These are phyloP conservation scores for Vicia sativa DNA, from an alignment of 306 rosid genomes.

Conservation along the genomic window DNA sequence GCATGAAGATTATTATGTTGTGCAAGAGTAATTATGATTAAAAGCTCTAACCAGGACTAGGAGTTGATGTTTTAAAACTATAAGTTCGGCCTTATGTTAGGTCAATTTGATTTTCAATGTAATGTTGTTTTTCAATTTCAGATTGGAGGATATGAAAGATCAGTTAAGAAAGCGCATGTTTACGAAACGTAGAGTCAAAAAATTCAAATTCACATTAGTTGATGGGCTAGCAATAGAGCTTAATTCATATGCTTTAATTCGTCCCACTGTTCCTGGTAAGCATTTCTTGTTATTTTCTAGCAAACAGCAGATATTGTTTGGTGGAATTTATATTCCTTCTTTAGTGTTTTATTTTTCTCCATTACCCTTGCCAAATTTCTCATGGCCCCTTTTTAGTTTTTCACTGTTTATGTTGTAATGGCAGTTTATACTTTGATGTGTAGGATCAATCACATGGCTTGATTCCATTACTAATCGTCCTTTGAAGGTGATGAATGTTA, in stretches of 20 bases:
- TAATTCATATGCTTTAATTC: conserved; percentile 81
- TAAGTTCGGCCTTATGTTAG: neutral
- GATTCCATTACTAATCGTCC: conserved; percentile 89
- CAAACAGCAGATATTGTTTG: conserved; percentile 10
- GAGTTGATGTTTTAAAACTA: conserved; percentile 23
- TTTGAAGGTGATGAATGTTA: conserved; percentile 68
- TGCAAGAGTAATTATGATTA: conserved; percentile 3
- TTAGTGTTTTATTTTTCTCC: conserved; percentile 23
- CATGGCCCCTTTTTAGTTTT: conserved; percentile 16
- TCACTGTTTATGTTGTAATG: conserved; percentile 31
- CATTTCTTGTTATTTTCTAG: conserved; percentile 35
- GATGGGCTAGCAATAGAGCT: conserved; percentile 74
- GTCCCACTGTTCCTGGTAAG: conserved; percentile 80
- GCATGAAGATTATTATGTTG: neutral
- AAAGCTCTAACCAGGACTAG: conserved; percentile 21
- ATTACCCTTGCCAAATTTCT: conserved; percentile 25
- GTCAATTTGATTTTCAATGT: conserved; percentile 12
- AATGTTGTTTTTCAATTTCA: conserved; percentile 44
- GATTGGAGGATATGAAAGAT: conserved; percentile 86
- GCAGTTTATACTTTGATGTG: conserved; percentile 39
- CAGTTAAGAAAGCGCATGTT: conserved; percentile 92
- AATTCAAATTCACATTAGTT: conserved; percentile 62
- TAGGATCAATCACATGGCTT: conserved; percentile 91
- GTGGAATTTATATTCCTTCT: conserved; percentile 25
- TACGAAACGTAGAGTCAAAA: conserved; percentile 78